phyloP scores from a whole-genome alignment of 352 stramenopile species.

The Phytophthora pluvialis region DNA sequence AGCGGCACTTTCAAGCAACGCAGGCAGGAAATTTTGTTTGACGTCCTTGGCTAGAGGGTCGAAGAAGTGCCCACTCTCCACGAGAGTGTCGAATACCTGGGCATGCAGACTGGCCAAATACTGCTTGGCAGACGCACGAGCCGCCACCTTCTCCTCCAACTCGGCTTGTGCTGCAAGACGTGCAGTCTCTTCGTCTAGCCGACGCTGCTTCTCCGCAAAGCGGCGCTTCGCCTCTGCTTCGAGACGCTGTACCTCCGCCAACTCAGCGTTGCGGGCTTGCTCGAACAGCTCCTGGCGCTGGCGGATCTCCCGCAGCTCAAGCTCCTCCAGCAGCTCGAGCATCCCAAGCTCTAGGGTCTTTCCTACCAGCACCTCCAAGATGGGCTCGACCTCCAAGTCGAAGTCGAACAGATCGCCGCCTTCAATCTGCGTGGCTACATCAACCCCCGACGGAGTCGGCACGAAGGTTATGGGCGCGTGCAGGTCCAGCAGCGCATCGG shows the following conservation, averaged over 20 bases:
- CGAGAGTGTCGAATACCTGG: constrained; percentile 88
- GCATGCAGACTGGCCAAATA: constrained; percentile 89
- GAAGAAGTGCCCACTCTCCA: constrained; percentile 90
- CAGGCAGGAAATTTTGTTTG: constrained; percentile 79
- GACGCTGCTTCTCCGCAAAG: constrained; percentile 91
- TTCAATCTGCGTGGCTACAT: constrained; percentile 93
- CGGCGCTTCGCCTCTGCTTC: constrained; percentile 93
- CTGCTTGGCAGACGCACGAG: constrained; percentile 86
- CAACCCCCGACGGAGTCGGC: constrained; percentile 85
- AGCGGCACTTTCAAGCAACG: constrained; percentile 54
- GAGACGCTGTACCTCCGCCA: constrained; percentile 94
- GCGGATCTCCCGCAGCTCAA: constrained; percentile 90
- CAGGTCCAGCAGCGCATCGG: constrained; percentile 90
- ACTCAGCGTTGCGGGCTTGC: constrained; percentile 91
- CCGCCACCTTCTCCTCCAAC: constrained; percentile 93
- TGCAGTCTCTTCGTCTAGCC: constrained; percentile 82
- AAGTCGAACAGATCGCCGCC: constrained; percentile 96
- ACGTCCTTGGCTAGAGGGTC: constrained; percentile 90
- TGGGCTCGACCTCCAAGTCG: constrained; percentile 94
- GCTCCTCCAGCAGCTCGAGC: constrained; percentile 95
- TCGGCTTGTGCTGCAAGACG: constrained; percentile 77
- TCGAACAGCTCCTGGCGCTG: constrained; percentile 93
- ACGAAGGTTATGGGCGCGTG: constrained; percentile 88
- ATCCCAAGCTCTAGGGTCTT: constrained; percentile 95
- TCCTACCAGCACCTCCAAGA: constrained; percentile 95